These are phyloP conservation scores for Borealophlyctis nickersoniae DNA, from an alignment of 192 early-diverging fungal genomes.

Conservation along the genomic window DNA sequence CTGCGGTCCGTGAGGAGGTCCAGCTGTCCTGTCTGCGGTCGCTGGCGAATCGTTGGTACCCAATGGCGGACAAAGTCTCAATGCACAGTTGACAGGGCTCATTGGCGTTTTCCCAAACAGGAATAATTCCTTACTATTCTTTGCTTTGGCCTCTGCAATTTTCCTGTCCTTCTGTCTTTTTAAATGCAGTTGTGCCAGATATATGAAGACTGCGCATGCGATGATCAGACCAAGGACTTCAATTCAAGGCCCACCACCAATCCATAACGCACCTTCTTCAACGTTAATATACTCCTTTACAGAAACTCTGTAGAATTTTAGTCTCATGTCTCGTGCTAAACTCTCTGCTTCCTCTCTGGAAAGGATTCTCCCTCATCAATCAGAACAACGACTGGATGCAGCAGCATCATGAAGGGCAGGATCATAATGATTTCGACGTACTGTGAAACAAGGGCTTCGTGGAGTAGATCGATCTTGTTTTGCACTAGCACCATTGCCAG, in stretches of 20 bases:
- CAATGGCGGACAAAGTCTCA: too few relatives aligned
- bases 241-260: not conserved
- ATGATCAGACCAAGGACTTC: not conserved
- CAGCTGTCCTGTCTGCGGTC: too few relatives aligned
- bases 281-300: conserved; percentile 31
- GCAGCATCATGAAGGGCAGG: conserved; percentile 1
- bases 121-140: too few relatives aligned
- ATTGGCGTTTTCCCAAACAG: too few relatives aligned
- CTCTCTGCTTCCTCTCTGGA: conserved; percentile 5
- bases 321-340: conserved; percentile 3
- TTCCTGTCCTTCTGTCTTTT: not conserved
- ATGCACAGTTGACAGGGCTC: too few relatives aligned
- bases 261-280: conserved; percentile 12
- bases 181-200: conserved; percentile 7
- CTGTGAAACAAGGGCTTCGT: not conserved
- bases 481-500: conserved; percentile 26
- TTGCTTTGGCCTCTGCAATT: not conserved
- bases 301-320: conserved; percentile 23
- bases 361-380: too few relatives aligned
- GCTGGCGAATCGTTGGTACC: too few relatives aligned
- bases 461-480: conserved; percentile 24
- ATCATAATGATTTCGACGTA: not conserved
- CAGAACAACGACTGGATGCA: too few relatives aligned
- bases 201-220: conserved; percentile 9
- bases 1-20: too few relatives aligned